Base-by-base conservation (phyloP, 2,329 filamentous ascomycete genomes). In the Fusarium lyarnte region DNA sequence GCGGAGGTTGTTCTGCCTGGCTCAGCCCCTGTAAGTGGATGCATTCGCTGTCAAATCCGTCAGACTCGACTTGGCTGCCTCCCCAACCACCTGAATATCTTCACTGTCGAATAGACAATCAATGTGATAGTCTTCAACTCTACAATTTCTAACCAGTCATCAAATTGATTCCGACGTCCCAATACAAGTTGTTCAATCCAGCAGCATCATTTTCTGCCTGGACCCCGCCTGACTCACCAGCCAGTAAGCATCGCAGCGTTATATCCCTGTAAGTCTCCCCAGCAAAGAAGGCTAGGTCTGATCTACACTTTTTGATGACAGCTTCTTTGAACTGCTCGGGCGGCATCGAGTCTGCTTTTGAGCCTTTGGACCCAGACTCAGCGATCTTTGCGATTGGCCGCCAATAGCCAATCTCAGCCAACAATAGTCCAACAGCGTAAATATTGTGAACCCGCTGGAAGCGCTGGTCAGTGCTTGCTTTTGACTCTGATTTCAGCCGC, bases 131-230 rank as follows among this genome's bases (percentile, higher is more conserved):
- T 5, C 1, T 14, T 5, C 0, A 14, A 0, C 16, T 7, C 8
- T 5, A 11, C 2, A 5, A 5, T 12, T 0, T 29, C 23, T 45
- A 43, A 8, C 45, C 47, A 19, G 38, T 38, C 58, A 65, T 63
- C 1, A 63, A 3, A 6, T 45, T 63, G 6, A 65, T 65, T 14
- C 62, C 46, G 17, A 65, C 58, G 7, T 63, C 62, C 58, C 62
- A 63, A 8, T 65, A 65, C 27, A 65, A 21, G 25, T 55, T 65
- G 3, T 63, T 55, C 14, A 65, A 41, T 9, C 62, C 62, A 19
- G 33, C 47, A 33, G 23, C 14, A 4, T 61, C 49, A 14, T 42
- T 60, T n/a, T 62, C 35, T 7, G 47, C 41, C 23, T 42, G 46
- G 5, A 63, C 62, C 8, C 58, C 58, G 3, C 62, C 58, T 1